Base-by-base conservation (phyloP, 2,329 filamentous ascomycete species). In the Bipolaris victoriae region DNA sequence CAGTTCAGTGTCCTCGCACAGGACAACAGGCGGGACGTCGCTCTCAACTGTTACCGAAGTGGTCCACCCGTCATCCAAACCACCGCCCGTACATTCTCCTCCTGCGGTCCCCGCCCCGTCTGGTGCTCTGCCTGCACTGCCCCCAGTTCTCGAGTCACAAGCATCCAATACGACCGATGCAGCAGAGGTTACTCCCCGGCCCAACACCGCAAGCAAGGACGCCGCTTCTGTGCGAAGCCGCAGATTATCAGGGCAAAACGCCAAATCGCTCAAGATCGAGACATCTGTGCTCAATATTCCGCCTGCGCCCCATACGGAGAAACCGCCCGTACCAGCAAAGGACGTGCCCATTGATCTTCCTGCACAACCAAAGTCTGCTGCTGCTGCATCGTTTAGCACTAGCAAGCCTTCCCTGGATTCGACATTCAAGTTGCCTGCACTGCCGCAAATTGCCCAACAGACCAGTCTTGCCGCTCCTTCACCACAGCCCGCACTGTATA, bases 201-300 rank as follows among this genome's bases (percentile, higher is more conserved):
- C 72, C 16, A 54, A 57, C 24, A 64, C 57, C 33, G 60, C 62
- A 20, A 60, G 60, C 15, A 75, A 72, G 51, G 71, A 74, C 9
- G 60, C 65, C 7, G 59, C 71, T 37, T 73, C 87, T 39, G 90
- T 96, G 49, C 85, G 91, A 51, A 91, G 84, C 66, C 85, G 93
- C 58, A 86, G 93, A 60, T 79, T 96, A 31, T 97, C 93, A 3
- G 90, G 90, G 7, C 88, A 91, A 66, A 91, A 91, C 67, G 80
- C 85, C 13, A 93, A 90, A 73, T 90, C 93, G 69, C 81, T 98
- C 49, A 96, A 92, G 78, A 97, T 98, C 54, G 91, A 97, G 75
- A 97, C 92, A 10, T 79, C 76, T 10, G 63, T 77, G 47, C 78
- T 73, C 49, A 76, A 75, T 10, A 68, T 75, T 26, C 64, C 66